Evolutionary conservation across 495 filamentous ascomycete genomes (phyloP).

Genomic region (Penicillium maclennaniae): DNA sequence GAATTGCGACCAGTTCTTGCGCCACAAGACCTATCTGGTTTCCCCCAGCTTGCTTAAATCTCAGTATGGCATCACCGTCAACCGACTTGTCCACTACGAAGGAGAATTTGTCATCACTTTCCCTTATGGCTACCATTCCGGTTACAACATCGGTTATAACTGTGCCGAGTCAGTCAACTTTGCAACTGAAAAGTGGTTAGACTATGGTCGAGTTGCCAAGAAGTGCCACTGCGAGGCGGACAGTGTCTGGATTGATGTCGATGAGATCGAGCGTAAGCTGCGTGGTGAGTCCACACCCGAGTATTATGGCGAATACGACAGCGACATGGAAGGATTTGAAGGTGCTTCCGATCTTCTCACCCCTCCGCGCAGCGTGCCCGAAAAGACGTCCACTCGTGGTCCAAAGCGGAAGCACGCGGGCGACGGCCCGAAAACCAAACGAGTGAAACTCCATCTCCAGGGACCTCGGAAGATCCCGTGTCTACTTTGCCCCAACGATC

Average conservation of each 20-base stretch:
- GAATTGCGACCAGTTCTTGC: conserved; percentile 91
- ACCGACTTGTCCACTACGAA: conserved; percentile 91
- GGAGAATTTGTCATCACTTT: conserved; percentile 99
- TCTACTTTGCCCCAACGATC: conserved; percentile 88
- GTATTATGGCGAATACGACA: conserved; percentile 71
- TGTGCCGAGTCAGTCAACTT: conserved; percentile 99
- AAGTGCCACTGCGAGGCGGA: conserved; percentile 94
- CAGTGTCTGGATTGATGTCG: conserved; percentile 97
- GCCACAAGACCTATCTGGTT: conserved; percentile 98
- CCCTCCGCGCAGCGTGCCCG: conserved; percentile 69
- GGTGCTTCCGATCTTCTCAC: conserved; percentile 67
- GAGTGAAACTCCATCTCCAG: conserved; percentile 66
- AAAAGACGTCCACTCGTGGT: conserved; percentile 55
- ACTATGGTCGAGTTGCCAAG: conserved; percentile 94
- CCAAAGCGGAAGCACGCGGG: conserved; percentile 61
- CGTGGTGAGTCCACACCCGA: conserved; percentile 87
- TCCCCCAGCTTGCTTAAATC: conserved; percentile 82
- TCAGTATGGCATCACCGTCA: conserved; percentile 90
- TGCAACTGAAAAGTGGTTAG: conserved; percentile 87
- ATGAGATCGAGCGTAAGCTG: conserved; percentile 89
- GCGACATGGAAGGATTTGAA: conserved; percentile 61
- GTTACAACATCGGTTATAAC: conserved; percentile 97
- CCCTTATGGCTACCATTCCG: conserved; percentile 97
- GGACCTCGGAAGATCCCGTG: conserved; percentile 76
- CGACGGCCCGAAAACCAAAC: conserved; percentile 64